Evolutionary conservation across 768 basidiomycete genomes (phyloP), one percentile per base, ranked within the genome.

Genomic region (Serendipita sp.): DNA sequence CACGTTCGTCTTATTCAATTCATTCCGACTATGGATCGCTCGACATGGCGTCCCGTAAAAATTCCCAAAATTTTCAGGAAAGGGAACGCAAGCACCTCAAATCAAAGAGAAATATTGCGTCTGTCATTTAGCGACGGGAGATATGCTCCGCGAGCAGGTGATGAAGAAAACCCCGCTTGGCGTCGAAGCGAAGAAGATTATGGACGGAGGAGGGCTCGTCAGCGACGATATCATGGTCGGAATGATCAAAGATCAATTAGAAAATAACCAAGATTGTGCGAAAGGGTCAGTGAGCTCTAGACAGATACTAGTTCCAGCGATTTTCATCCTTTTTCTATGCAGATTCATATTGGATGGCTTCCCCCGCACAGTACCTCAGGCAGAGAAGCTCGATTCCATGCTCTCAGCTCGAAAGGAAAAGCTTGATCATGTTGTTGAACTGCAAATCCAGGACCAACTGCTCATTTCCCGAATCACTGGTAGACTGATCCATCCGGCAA

Each of bases 321-420:
- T 44, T 54, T 16, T 35, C 28, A 10, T 45, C 32, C 24, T 24
- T 30, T 51, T 13, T 11, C 45, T 28, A 15, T 63, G 15, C 69
- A 98, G 95, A 44, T 99, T 99, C 75, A 96, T 99, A 65, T 80
- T 99, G 62, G 96, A 99, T 71, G 96, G 96, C n/a, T 99, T 99
- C 83, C 96, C 96, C 46, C 86, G 96, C 47, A 98, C 95, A 3
- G 91, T 98, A 41, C 86, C 89, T 8, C 96, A 99, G 71, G 96
- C 96, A 2, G 83, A 94, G 76, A 98, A 96, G 76, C 86, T 99
- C 64, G 95, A 95, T 72, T 77, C 79, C 66, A 97, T 99, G 96
- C 84, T 99, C 48, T 73, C 79, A 13, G 75, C 72, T 3, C 86
- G 88, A 71, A 85, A 88, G 70, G 92, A 97, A 77, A 88, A 87